Conservation (phyloP, 2,329 filamentous ascomycete species). For the Madurella mycetomatis region DNA sequence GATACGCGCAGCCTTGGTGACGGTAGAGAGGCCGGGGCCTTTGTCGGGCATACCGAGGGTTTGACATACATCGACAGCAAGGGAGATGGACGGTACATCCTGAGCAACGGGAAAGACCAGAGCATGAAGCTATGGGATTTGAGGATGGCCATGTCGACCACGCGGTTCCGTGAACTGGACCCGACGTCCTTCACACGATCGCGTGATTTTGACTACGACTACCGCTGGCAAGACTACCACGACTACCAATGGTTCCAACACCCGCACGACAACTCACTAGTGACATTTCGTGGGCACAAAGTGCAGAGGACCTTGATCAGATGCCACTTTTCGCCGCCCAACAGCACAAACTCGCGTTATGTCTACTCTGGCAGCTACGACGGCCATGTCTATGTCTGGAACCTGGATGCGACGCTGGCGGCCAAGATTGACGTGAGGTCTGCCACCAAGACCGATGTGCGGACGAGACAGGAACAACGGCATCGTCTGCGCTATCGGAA, state of each 20-base stretch:
- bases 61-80: constrained; percentile 67
- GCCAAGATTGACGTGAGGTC: constrained; percentile 71
- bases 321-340: constrained; percentile 89
- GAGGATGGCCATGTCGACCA: constrained; percentile 77
- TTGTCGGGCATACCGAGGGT: constrained; percentile 63
- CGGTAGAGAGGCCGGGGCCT: constrained; percentile 63
- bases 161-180: constrained; percentile 54
- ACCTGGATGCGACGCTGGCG: constrained; percentile 82
- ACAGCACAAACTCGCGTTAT: constrained; percentile 82
- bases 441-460: constrained; percentile 51
- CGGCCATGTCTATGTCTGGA: constrained; percentile 87
- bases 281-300: constrained; percentile 87
- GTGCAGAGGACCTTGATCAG: constrained; percentile 88
- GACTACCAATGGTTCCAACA: constrained; percentile 65
- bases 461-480: constrained; percentile 8
- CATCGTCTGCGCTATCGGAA: constrained; percentile 50
- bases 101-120: constrained; percentile 94
- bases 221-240: constrained; percentile 64
- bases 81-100: constrained; percentile 71
- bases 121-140: constrained; percentile 97
- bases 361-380: constrained; percentile 91
- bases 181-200: constrained; percentile 48
- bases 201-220: constrained; percentile 73
- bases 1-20: constrained; percentile 90
- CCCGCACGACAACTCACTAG: constrained; percentile 81